Percentiles rank a stretch among this genome's conserved stretches.
Evolutionary conservation across 2,329 filamentous ascomycete genomes (phyloP).

Genomic region (Hypoxylon sp.): DNA sequence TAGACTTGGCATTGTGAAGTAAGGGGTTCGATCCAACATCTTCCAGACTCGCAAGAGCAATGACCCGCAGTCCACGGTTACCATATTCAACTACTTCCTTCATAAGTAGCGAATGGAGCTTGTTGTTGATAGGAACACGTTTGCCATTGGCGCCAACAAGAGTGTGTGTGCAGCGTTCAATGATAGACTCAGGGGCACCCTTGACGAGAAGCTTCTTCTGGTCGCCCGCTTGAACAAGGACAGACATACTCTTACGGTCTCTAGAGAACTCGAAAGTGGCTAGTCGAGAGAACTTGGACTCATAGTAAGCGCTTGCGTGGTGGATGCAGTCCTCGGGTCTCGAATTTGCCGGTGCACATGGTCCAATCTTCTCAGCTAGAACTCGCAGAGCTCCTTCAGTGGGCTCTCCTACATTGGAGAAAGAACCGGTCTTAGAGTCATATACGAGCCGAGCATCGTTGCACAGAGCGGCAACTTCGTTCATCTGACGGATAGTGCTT

Average conservation of each 20-base stretch:
- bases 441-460: constrained; percentile 90
- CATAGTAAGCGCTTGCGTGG: constrained; percentile 87
- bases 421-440: constrained; percentile 80
- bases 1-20: constrained; percentile 81
- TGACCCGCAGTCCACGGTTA: constrained; percentile 92
- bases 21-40: constrained; percentile 80
- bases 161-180: constrained; percentile 90
- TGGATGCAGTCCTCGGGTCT: constrained; percentile 78
- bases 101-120: constrained; percentile 78
- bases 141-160: constrained; percentile 84
- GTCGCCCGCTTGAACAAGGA: constrained; percentile 80
- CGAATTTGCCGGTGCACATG: constrained; percentile 72
- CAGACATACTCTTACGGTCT: constrained; percentile 99
- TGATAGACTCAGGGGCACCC: constrained; percentile 93
- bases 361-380: constrained; percentile 94
- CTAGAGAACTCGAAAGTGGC: constrained; percentile 97
- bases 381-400: constrained; percentile 95
- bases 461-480: constrained; percentile 81
- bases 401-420: constrained; percentile 90
- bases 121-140: constrained; percentile 78
- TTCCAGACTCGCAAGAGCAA: constrained; percentile 89
- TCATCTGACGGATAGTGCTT: constrained; percentile 83
- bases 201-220: constrained; percentile 91
- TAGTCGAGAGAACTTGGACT: constrained; percentile 79
- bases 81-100: constrained; percentile 91